Evolutionary conservation across 305 asterid genomes (phyloP).

Genomic region (Solanum hybrid): DNA sequence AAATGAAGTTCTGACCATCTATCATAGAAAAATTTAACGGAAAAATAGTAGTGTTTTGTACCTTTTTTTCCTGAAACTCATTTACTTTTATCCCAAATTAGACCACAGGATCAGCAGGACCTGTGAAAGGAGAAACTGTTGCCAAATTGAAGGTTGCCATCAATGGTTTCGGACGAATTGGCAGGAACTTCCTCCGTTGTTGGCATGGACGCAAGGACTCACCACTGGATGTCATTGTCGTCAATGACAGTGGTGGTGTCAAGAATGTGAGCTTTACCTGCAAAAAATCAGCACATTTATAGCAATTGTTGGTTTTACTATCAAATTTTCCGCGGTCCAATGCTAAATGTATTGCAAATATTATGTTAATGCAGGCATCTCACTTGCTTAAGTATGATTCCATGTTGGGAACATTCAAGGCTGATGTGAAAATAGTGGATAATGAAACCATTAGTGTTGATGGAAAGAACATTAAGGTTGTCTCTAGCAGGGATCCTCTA

Average conservation of each 20-base stretch:
- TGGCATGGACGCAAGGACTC: conserved; percentile 97
- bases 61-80: background rate
- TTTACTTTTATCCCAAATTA: conserved; percentile 12
- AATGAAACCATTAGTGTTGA: conserved; percentile 84
- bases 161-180: conserved; percentile 89
- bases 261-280: conserved; percentile 46
- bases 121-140: conserved; percentile 59
- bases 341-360: background rate
- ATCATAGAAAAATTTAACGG: background rate
- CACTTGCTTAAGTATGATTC: conserved; percentile 93
- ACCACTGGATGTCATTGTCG: conserved; percentile 76
- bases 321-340: background rate
- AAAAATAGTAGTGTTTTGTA: background rate
- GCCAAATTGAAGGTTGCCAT: conserved; percentile 89
- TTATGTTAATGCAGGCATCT: conserved; percentile 49
- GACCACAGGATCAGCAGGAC: conserved; percentile 45
- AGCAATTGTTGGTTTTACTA: background rate
- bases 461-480: conserved; percentile 80
- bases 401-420: conserved; percentile 90
- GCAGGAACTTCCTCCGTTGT: conserved; percentile 95
- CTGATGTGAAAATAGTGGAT: conserved; percentile 73
- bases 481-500: conserved; percentile 84
- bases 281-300: background rate
- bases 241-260: conserved; percentile 95
- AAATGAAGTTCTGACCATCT: background rate